Evolutionary conservation across 2,329 filamentous ascomycete genomes (phyloP).

Genomic region (Chalaropsis ovoidea): DNA sequence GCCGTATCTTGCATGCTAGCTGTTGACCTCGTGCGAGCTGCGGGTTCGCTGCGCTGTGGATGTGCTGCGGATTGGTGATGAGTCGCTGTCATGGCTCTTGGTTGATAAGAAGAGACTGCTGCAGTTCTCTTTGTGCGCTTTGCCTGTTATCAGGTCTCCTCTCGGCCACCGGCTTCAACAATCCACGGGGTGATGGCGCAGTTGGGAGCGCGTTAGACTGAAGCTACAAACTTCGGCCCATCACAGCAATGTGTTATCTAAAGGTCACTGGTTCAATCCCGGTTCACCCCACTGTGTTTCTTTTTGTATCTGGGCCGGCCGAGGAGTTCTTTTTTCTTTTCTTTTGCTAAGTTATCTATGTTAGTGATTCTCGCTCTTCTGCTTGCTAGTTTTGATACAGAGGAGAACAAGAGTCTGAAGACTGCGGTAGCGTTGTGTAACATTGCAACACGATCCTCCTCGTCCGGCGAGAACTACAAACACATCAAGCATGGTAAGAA

Average conservation of each 20-base stretch:
- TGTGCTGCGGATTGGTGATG: no score
- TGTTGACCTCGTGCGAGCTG: background rate
- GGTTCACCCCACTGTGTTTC: constrained; percentile 19
- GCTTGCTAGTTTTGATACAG: no score
- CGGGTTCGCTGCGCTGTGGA: background rate
- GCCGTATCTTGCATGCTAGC: background rate
- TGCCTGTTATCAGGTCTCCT: background rate
- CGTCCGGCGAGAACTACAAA: no score
- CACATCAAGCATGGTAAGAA: no score
- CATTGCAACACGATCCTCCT: no score
- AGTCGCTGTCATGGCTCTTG: no score
- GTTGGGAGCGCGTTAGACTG: constrained; percentile 26
- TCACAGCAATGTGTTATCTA: constrained; percentile 21
- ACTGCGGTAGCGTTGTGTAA: no score
- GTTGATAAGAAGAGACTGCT: no score
- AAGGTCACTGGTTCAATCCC: constrained; percentile 26
- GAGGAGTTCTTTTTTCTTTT: constrained; percentile 4
- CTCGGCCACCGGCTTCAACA: background rate
- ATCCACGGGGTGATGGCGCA: constrained; percentile 22
- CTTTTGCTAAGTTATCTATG: no score
- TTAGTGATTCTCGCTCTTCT: no score
- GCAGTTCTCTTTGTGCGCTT: background rate
- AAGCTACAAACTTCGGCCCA: constrained; percentile 24
- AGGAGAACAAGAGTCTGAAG: no score
- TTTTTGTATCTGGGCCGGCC: background rate